Evolutionary conservation across 345 rosid genomes (phyloP).

Genomic region (Theobroma cacao): DNA sequence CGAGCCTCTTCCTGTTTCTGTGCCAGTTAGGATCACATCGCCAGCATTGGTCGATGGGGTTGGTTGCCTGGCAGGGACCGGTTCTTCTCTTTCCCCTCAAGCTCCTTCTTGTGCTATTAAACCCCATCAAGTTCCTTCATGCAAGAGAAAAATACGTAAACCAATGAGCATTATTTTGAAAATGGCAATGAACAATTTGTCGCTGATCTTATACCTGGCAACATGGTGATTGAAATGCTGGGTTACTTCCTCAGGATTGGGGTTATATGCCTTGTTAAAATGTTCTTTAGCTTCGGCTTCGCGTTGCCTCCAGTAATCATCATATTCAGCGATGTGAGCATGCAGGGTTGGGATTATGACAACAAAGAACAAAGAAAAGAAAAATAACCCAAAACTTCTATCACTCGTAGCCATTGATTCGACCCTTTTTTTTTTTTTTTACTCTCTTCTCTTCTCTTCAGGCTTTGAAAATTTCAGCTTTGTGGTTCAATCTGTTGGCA

Average conservation of each 20-base stretch:
- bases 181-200: background rate
- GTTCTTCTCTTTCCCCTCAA: constrained; percentile 14
- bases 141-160: background rate
- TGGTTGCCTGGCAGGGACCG: constrained; percentile 63
- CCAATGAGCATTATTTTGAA: background rate
- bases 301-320: constrained; percentile 55
- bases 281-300: constrained; percentile 36
- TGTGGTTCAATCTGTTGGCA: background rate
- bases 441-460: background rate
- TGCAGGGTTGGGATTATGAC: constrained; percentile 17
- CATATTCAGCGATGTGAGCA: constrained; percentile 42
- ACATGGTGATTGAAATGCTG: constrained; percentile 39
- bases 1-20: constrained; percentile 48
- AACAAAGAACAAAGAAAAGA: constrained; percentile 22
- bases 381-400: background rate
- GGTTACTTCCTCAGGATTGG: constrained; percentile 53
- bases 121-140: constrained; percentile 6
- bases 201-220: constrained; percentile 26
- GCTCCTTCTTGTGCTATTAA: constrained; percentile 51
- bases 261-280: constrained; percentile 37
- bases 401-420: background rate
- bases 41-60: constrained; percentile 90
- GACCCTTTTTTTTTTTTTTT: background rate
- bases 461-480: background rate
- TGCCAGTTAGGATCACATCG: constrained; percentile 72